A percentile compares a stretch with the other conserved stretches of the same genome.
Evolutionary conservation across 768 basidiomycete species (phyloP).

Genomic region (Zangia roseola): DNA sequence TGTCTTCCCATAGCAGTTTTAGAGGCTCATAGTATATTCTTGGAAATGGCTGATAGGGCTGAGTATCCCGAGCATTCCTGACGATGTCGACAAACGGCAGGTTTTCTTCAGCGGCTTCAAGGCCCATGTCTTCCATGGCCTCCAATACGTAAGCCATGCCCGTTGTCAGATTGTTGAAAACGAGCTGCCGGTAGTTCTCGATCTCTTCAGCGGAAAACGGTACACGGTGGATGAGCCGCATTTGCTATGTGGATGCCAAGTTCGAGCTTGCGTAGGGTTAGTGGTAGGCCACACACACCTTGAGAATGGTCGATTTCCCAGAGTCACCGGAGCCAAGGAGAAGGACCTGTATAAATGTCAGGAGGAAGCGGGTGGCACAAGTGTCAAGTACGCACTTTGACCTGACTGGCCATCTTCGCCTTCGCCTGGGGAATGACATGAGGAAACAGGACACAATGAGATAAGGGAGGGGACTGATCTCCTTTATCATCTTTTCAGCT

Average conservation of each 20-base stretch:
- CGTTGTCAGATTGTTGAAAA: constrained; percentile 88
- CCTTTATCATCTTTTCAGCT: constrained; percentile 76
- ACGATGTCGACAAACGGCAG: constrained; percentile 58
- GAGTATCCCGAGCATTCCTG: constrained; percentile 66
- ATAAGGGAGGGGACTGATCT: constrained; percentile 44
- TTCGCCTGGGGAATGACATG: constrained; percentile 53
- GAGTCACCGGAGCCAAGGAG: constrained; percentile 92
- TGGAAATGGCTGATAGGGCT: constrained; percentile 83
- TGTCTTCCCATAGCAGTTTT: constrained; percentile 72
- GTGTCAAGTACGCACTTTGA: constrained; percentile 55
- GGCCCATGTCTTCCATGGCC: constrained; percentile 86
- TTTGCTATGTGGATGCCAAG: constrained; percentile 59
- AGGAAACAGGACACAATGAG: not conserved
- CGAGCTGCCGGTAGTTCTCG: constrained; percentile 87
- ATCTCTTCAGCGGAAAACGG: constrained; percentile 82
- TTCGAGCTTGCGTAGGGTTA: not conserved
- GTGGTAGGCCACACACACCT: constrained; percentile 44
- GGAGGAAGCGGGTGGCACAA: not conserved
- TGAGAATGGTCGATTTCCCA: constrained; percentile 90
- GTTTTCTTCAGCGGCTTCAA: constrained; percentile 67
- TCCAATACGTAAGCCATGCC: constrained; percentile 83
- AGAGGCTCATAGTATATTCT: constrained; percentile 63
- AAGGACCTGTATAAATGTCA: constrained; percentile 55
- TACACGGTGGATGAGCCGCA: constrained; percentile 90
- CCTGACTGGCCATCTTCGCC: constrained; percentile 64